Evolutionary conservation across 176 grass and related monocot species (phyloP).

Genomic region (Eremochloa ophiuroides): DNA sequence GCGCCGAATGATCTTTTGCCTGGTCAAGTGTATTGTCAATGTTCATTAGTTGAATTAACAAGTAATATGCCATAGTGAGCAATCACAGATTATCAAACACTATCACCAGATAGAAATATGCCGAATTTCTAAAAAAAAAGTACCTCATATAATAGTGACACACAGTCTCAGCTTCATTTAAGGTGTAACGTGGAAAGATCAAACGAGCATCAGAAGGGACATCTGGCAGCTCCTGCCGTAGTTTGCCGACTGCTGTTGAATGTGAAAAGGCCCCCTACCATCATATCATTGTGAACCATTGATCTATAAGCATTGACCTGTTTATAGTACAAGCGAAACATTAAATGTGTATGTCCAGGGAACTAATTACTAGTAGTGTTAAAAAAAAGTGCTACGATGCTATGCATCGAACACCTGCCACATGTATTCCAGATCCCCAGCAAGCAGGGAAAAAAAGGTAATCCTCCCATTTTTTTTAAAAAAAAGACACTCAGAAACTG

Average conservation of each 20-base stretch:
- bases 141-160: conserved; percentile 99
- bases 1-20: conserved; percentile 86
- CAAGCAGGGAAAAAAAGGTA: neutral
- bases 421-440: neutral
- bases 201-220: conserved; percentile 68
- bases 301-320: conserved; percentile 84
- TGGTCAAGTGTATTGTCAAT: conserved; percentile 30
- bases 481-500: neutral
- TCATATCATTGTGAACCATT: conserved; percentile 94
- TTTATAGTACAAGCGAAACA: conserved; percentile 24
- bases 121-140: neutral
- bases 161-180: conserved; percentile 78
- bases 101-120: neutral
- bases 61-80: neutral
- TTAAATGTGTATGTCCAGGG: neutral
- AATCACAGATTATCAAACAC: conserved; percentile 5
- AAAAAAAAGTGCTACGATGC: neutral
- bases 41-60: conserved; percentile 13
- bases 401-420: neutral
- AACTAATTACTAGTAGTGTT: neutral
- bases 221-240: conserved; percentile 80
- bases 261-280: conserved; percentile 96
- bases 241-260: conserved; percentile 93
- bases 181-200: conserved; percentile 74
- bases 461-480: neutral